Evolutionary conservation across 164 flowering plant species (phyloP).

Genomic region (Platanus orientalis): DNA sequence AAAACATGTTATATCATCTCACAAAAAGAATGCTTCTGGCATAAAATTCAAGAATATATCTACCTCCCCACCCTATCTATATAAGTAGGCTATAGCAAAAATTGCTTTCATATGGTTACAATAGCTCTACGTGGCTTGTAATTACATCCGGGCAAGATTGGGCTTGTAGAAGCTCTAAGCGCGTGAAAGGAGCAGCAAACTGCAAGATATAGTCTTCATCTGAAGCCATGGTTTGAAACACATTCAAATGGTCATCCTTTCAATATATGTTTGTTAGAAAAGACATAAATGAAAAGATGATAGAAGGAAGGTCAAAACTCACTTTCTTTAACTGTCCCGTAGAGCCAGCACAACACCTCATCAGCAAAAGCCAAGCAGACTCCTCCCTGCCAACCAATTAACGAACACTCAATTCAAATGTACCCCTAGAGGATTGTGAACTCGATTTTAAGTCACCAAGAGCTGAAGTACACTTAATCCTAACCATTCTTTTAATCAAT

Average conservation of each 20-base stretch:
- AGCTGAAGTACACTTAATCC: too few relatives aligned
- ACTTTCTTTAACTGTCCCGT: constrained; percentile 99
- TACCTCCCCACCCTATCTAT: too few relatives aligned
- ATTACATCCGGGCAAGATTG: constrained; percentile 80
- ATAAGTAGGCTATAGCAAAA: neutral
- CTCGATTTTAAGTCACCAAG: too few relatives aligned
- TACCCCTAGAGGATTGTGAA: too few relatives aligned
- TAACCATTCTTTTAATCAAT: too few relatives aligned
- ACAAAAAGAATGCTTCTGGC: too few relatives aligned
- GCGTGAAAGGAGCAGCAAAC: constrained; percentile 61
- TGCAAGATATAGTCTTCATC: constrained; percentile 95
- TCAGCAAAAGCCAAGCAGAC: constrained; percentile 98
- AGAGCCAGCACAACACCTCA: constrained; percentile 98
- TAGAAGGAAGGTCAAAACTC: constrained; percentile 23
- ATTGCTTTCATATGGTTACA: constrained; percentile 6
- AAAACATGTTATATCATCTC: too few relatives aligned
- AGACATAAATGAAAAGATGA: neutral
- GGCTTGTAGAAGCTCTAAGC: constrained; percentile 92
- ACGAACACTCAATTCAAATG: neutral
- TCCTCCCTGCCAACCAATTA: constrained; percentile 64
- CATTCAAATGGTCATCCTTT: neutral
- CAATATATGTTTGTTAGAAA: neutral
- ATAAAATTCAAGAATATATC: too few relatives aligned
- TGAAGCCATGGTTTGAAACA: constrained; percentile 28
- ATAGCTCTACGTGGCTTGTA: constrained; percentile 59